Evolutionary conservation across 2,329 filamentous ascomycete genomes (phyloP).

Genomic region (Ampelomyces quisqualis): DNA sequence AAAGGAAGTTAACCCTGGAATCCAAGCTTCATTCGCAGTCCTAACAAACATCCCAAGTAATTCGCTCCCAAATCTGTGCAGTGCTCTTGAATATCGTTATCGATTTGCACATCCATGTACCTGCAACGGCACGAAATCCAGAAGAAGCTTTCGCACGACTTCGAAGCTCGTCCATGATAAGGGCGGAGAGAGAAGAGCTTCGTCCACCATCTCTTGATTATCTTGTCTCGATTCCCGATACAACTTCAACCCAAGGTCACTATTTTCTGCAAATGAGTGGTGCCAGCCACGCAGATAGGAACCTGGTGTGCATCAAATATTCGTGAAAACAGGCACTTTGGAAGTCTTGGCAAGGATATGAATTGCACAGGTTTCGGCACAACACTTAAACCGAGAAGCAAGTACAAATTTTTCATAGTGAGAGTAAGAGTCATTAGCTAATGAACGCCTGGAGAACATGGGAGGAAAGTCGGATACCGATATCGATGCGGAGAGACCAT

Average conservation of each 20-base stretch:
- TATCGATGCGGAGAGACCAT: too few relatives aligned
- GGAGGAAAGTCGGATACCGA: too few relatives aligned
- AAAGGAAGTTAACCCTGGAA: constrained; percentile 4
- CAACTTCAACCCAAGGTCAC: too few relatives aligned
- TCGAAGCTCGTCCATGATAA: too few relatives aligned
- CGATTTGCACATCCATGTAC: neutral
- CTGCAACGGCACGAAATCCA: constrained; percentile 2
- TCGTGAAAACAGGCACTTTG: constrained; percentile 32
- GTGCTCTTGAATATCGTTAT: neutral
- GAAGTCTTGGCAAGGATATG: constrained; percentile 15
- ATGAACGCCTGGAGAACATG: too few relatives aligned
- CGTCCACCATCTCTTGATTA: too few relatives aligned
- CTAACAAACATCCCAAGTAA: neutral
- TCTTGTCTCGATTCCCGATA: neutral
- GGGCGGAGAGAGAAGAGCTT: too few relatives aligned
- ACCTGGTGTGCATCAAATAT: constrained; percentile 20
- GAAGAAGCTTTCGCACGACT: too few relatives aligned
- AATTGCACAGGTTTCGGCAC: neutral
- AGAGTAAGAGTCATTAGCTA: too few relatives aligned
- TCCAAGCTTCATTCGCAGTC: constrained; percentile 2
- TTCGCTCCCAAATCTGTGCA: neutral
- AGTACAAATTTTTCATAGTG: too few relatives aligned
- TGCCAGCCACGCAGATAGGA: neutral
- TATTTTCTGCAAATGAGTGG: neutral
- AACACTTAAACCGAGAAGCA: too few relatives aligned